These are phyloP conservation scores for Colletotrichum simmondsii DNA, from an alignment of 2,329 filamentous ascomycete species.

Conservation along the genomic window DNA sequence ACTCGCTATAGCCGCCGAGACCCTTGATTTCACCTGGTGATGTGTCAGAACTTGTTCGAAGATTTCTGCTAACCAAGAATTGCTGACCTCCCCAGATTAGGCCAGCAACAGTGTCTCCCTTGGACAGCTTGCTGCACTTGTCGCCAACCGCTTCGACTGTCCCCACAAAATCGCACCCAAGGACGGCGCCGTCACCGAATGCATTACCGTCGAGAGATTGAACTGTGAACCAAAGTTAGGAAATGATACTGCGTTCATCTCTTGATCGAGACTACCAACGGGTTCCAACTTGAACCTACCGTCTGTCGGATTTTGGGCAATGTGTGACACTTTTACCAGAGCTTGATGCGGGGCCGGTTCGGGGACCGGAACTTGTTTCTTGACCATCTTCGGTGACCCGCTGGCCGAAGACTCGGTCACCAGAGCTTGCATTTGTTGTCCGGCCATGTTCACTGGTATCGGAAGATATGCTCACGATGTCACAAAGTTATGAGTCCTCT, in stretches of 20 bases:
- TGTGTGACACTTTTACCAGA: constrained; percentile 38
- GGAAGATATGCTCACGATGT: not conserved
- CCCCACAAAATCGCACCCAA: constrained; percentile 51
- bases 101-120: constrained; percentile 39
- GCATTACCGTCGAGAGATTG: constrained; percentile 47
- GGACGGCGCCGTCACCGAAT: constrained; percentile 49
- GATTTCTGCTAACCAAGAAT: too few relatives aligned
- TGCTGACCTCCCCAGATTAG: constrained; percentile 42
- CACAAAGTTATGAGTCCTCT: too few relatives aligned
- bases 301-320: constrained; percentile 43
- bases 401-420: constrained; percentile 5
- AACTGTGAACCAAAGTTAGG: constrained; percentile 36
- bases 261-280: not conserved
- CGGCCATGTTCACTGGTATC: not conserved
- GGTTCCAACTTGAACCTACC: constrained; percentile 32
- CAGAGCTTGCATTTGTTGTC: constrained; percentile 14
- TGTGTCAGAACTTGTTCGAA: not conserved
- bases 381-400: constrained; percentile 1
- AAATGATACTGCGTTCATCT: too few relatives aligned
- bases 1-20: constrained; percentile 51
- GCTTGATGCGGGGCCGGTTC: constrained; percentile 34
- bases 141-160: constrained; percentile 45
- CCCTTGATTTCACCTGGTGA: constrained; percentile 41
- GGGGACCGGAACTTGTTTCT: constrained; percentile 19
- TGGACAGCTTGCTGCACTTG: constrained; percentile 28